Evolutionary conservation across 169 alveolate genomes (phyloP).

Genomic region (Sarcocystis neurona): DNA sequence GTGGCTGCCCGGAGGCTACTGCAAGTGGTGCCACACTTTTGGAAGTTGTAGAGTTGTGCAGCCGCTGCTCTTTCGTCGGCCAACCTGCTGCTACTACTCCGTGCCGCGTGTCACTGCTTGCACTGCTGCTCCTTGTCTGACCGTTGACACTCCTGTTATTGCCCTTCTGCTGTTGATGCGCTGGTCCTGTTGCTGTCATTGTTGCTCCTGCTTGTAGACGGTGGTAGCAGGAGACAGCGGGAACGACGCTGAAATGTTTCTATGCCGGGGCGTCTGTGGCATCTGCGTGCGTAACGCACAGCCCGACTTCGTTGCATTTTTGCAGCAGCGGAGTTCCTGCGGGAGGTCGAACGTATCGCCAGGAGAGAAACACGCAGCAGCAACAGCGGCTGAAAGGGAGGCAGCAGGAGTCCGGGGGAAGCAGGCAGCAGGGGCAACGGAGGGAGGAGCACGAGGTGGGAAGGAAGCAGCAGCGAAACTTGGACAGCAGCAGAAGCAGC

Average conservation of each 20-base stretch:
- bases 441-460: too few species aligned
- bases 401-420: neutral
- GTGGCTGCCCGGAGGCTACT: too few species aligned
- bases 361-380: neutral
- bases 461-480: too few species aligned
- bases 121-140: too few species aligned
- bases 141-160: too few species aligned
- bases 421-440: too few species aligned
- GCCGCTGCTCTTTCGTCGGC: too few species aligned
- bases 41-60: too few species aligned
- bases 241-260: constrained; percentile 70
- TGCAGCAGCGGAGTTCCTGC: neutral
- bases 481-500: too few species aligned
- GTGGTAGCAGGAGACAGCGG: constrained; percentile 72
- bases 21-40: too few species aligned
- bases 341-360: neutral
- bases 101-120: too few species aligned
- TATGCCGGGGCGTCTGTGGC: constrained; percentile 40
- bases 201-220: constrained; percentile 37
- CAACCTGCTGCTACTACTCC: too few species aligned
- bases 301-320: constrained; percentile 60
- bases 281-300: constrained; percentile 71
- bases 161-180: neutral
- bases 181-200: neutral
- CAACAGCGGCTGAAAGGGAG: neutral